Evolutionary conservation across 192 early-diverging fungal genomes (phyloP), one percentile per base, ranked within the genome.

Genomic region (Piromyces sp.): DNA sequence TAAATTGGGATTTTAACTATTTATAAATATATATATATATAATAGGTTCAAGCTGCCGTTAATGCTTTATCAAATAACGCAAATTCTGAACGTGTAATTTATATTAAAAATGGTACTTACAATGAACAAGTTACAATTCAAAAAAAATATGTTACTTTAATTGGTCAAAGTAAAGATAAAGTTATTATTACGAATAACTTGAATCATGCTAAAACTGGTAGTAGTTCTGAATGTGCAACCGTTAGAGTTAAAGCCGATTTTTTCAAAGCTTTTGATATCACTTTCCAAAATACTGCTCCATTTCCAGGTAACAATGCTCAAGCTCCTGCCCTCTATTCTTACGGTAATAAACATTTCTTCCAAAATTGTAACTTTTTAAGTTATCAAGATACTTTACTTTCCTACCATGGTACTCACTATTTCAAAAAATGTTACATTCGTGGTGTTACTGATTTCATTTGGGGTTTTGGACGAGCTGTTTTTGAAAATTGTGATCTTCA

Each of bases 211-310:
- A 36, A 36, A 36, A 36, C 33, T 36, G 30, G 80, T 58, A 58
- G 36, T 40, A 80, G 80, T 80, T n/a, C 30, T 58, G 80, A 80
- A 30, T n/a, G 7, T 40, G 80, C 80, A 11, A 29, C 80, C 9
- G 80, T 80, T n/a, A 80, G 78, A 30, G 80, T 15, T 30, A 5
- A n/a, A 7, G 5, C 7, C 13, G 13, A 80, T n/a, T 11, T 11
- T 58, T 80, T 80, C 15, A 80, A 80, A 30, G 80, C 80, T 58
- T 80, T 80, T 58, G 80, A 80, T 30, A 80, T 80, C 5, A 80
- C 80, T n/a, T 80, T 80, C 15, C 7, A 80, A 30, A 80, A 80
- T 58, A 80, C 80, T 30, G 80, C 80, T 28, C 80, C 80, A 7
- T 36, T 36, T 12, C 33, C 33, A 36, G 33, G 33, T 36, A 7